Conservation (phyloP, 2,329 filamentous ascomycete species). For the Clonostachys byssicola region DNA sequence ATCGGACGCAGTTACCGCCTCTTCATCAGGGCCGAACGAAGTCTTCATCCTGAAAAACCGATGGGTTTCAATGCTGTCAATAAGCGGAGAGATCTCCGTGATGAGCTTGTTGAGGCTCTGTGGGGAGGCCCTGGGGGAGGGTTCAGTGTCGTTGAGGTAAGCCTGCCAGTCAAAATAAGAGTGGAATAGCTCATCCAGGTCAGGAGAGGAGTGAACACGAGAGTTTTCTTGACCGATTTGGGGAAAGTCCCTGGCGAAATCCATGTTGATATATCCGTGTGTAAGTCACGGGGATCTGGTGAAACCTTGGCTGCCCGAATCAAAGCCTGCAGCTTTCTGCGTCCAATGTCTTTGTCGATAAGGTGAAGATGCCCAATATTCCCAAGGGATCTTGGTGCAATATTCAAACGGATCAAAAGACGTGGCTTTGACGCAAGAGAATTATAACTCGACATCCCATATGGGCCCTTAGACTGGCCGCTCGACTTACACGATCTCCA, state of each 20-base stretch:
- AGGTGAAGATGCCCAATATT: slow-evolving; percentile 33
- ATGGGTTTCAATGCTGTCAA: slow-evolving; percentile 21
- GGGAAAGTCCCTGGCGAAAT: slow-evolving; percentile 24
- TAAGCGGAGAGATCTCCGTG: slow-evolving; percentile 24
- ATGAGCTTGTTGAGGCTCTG: slow-evolving; percentile 24
- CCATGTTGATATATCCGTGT: slow-evolving; percentile 29
- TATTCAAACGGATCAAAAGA: slow-evolving; percentile 29
- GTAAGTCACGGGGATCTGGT: slow-evolving; percentile 34
- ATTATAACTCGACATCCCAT: slow-evolving; percentile 29
- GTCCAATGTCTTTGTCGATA: slow-evolving; percentile 20
- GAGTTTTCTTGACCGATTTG: slow-evolving; percentile 27
- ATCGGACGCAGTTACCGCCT: slow-evolving; percentile 22
- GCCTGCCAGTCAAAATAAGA: slow-evolving; percentile 29
- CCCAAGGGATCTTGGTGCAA: slow-evolving; percentile 27
- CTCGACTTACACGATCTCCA: slow-evolving; percentile 31
- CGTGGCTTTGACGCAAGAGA: slow-evolving; percentile 27
- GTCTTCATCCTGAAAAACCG: slow-evolving; percentile 24
- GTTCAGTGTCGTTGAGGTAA: slow-evolving; percentile 22
- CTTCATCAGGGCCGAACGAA: slow-evolving; percentile 23
- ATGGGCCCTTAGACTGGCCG: slow-evolving; percentile 22
- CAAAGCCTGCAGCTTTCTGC: slow-evolving; percentile 23
- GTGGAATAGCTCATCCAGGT: slow-evolving; percentile 25
- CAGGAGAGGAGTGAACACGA: slow-evolving; percentile 26
- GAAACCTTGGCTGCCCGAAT: slow-evolving; percentile 33
- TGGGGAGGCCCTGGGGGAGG: slow-evolving; percentile 18